A percentile compares a stretch with the other conserved stretches of the same genome.
These are phyloP conservation scores for Meredithiella fracta DNA, from an alignment of 2,329 filamentous ascomycete species.

Conservation along the genomic window DNA sequence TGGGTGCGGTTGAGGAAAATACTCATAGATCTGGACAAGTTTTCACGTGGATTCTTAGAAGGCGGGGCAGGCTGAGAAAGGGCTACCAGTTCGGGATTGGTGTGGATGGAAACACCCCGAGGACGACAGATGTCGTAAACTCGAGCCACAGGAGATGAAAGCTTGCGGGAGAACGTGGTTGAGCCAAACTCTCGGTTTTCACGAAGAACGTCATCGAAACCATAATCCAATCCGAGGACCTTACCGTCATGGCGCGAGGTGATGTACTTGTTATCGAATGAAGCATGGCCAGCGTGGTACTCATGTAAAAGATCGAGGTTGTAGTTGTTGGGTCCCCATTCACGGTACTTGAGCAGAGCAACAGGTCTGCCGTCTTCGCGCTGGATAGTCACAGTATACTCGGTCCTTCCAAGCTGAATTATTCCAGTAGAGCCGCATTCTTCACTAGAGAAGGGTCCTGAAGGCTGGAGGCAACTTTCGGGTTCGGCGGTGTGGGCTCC, in stretches of 20 bases:
- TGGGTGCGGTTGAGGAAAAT: conserved; percentile 81
- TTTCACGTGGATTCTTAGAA: conserved; percentile 30
- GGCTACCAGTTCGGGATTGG: conserved; percentile 61
- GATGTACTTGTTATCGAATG: conserved; percentile 77
- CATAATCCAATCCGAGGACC: conserved; percentile 51
- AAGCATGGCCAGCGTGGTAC: conserved; percentile 40
- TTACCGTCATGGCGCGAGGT: conserved; percentile 74
- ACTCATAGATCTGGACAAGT: conserved; percentile 40
- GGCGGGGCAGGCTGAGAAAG: conserved; percentile 70
- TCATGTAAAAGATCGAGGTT: conserved; percentile 77
- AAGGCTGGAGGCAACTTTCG: conserved; percentile 58
- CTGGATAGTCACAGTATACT: conserved; percentile 79
- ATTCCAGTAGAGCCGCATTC: conserved; percentile 70
- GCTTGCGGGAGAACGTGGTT: conserved; percentile 49
- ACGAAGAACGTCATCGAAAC: conserved; percentile 36
- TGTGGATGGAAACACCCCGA: conserved; percentile 41
- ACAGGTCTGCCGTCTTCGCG: conserved; percentile 58
- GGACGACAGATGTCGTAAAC: conserved; percentile 80
- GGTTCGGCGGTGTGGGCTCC: conserved; percentile 52
- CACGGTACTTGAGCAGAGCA: conserved; percentile 79
- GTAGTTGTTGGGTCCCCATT: conserved; percentile 86
- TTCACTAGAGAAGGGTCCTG: conserved; percentile 48
- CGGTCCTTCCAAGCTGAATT: conserved; percentile 67
- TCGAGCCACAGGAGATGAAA: conserved; percentile 63
- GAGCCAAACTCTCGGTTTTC: conserved; percentile 23